Evolutionary conservation across 306 rosid species (phyloP), one percentile per base, ranked within the genome.

Genomic region (Purshia tridentata): DNA sequence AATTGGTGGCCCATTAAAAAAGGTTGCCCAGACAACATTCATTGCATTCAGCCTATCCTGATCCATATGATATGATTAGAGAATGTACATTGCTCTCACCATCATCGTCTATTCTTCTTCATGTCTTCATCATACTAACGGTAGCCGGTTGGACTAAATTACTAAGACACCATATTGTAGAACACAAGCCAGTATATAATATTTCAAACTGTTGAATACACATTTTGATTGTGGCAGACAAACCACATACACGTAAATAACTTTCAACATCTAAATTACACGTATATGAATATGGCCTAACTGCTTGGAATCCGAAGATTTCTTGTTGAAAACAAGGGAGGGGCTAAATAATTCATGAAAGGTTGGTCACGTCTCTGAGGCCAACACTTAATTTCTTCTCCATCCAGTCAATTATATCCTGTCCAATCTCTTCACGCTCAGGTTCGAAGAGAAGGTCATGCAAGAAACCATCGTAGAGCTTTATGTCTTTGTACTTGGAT

Each of bases 401-500:
- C 97, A 95, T 87, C 99, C 99, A 95, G 75, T 73, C 74, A 78
- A 95, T 95, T 40, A 95, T 95, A 72, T 95, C 99, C 81, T 49
- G 84, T 45, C 81, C 92, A 35, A 95, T 81, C 81, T 90, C 96
- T 81, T 90, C 92, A 5, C 92, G 88, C 75, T 95, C 99, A 19
- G 99, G 99, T 80, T 95, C 99, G 52, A 91, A 95, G 41, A 95
- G 84, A 74, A 95, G 92, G 82, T 95, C 98, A 0, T 95, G 99
- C 76, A 91, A 86, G 86, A 88, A 91, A 13, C 98, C 99, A 55
- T 95, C 97, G 53, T 95, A 95, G 3, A 95, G 97, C 83, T 86
- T 95, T 70, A 95, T 91, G 81, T 90, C 93, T 86, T 90, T 95
- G 82, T 80, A 69, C 82, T 85, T 69, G 2, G 98, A 91, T 67